Evolutionary conservation across 2,329 filamentous ascomycete genomes (phyloP).

Genomic region (Fusarium sp.): DNA sequence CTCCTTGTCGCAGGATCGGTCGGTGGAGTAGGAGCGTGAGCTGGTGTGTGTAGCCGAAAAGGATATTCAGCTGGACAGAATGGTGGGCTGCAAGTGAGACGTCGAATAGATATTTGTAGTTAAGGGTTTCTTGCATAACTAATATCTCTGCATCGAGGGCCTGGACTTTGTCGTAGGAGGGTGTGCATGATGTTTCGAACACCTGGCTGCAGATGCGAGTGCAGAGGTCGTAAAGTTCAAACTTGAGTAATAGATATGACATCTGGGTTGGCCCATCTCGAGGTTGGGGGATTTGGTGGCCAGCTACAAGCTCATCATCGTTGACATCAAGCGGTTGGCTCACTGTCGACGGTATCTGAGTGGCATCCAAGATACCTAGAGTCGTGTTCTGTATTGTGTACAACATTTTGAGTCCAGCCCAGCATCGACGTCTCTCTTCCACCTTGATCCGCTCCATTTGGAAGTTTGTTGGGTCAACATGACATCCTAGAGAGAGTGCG

Average conservation of each 20-base stretch:
- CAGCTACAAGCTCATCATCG: not conserved
- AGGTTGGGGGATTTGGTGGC: not conserved
- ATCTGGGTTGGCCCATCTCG: constrained; percentile 3
- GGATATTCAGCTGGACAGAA: constrained; percentile 26
- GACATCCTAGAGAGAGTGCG: constrained; percentile 25
- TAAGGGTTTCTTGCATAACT: not conserved
- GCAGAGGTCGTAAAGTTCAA: constrained; percentile 1
- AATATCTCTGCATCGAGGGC: constrained; percentile 6
- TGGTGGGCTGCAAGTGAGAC: constrained; percentile 7
- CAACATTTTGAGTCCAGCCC: constrained; percentile 33
- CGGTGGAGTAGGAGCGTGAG: constrained; percentile 26
- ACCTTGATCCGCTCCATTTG: constrained; percentile 14
- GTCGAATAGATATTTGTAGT: constrained; percentile 10
- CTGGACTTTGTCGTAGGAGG: not conserved
- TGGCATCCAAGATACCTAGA: constrained; percentile 18
- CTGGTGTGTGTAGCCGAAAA: constrained; percentile 33
- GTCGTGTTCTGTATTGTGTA: constrained; percentile 37
- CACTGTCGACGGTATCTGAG: constrained; percentile 3
- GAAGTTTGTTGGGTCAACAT: constrained; percentile 23
- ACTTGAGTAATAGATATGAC: constrained; percentile 6
- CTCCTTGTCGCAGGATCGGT: constrained; percentile 13
- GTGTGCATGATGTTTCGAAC: not conserved
- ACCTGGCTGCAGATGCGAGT: not conserved
- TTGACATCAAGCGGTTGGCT: not conserved
- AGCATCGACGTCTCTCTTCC: constrained; percentile 31